These are phyloP conservation scores for Hyaloscypha variabilis DNA, from an alignment of 495 filamentous ascomycete species.

Conservation along the genomic window DNA sequence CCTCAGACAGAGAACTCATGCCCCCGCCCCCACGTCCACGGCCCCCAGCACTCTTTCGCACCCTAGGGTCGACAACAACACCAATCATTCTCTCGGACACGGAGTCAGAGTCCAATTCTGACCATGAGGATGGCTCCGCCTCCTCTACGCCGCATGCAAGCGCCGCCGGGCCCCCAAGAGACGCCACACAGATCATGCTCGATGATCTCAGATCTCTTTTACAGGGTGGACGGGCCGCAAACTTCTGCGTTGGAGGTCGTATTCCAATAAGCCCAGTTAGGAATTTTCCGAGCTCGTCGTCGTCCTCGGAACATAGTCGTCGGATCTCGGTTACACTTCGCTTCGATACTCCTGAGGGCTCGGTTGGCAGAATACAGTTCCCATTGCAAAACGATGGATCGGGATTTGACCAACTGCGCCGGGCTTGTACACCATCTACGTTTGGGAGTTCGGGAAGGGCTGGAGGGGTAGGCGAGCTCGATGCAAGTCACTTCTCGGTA, in stretches of 20 bases:
- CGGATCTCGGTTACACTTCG: background rate
- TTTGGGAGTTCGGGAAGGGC: conserved; percentile 46
- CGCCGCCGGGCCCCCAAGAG: background rate
- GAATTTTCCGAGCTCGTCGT: background rate
- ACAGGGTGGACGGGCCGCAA: conserved; percentile 1
- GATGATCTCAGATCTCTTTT: conserved; percentile 11
- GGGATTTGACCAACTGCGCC: background rate
- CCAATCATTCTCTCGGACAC: background rate
- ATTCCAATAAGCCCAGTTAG: conserved; percentile 10
- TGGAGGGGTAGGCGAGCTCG: conserved; percentile 53
- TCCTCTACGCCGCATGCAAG: background rate
- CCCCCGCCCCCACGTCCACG: background rate
- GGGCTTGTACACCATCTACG: conserved; percentile 42
- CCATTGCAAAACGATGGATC: background rate
- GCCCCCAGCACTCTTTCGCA: background rate
- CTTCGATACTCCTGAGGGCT: conserved; percentile 7
- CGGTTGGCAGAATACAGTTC: conserved; percentile 1
- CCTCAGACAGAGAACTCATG: background rate
- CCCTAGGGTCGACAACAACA: background rate
- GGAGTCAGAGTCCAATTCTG: background rate
- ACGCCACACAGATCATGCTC: background rate
- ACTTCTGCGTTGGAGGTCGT: conserved; percentile 15
- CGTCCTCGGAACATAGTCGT: background rate
- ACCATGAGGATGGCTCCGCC: background rate
- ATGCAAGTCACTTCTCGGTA: conserved; percentile 43